Conservation (phyloP, 1,139 yeast species). For the Yamadazyma mexicana region DNA sequence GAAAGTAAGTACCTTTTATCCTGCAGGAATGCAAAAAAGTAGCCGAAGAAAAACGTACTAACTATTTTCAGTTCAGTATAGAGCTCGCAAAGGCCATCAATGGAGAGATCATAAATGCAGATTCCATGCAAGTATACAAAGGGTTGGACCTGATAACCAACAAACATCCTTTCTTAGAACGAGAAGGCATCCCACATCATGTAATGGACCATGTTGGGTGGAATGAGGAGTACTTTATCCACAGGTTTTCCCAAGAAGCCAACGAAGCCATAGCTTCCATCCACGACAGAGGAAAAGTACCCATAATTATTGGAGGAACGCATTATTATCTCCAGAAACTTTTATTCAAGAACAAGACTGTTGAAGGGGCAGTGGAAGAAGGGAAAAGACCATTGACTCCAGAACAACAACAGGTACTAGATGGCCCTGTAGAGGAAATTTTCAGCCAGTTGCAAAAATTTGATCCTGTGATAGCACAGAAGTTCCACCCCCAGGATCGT, state of each 20-base stretch:
- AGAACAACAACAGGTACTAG: conserved; percentile 50
- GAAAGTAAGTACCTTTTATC: conserved; percentile 62
- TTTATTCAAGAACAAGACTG: conserved; percentile 67
- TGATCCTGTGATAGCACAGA: conserved; percentile 75
- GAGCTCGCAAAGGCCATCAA: conserved; percentile 74
- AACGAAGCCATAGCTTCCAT: conserved; percentile 56
- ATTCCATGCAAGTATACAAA: conserved; percentile 92
- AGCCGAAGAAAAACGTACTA: conserved; percentile 2
- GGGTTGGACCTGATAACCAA: conserved; percentile 79
- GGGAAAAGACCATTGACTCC: conserved; percentile 23
- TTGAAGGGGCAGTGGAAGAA: conserved; percentile 25
- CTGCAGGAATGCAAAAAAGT: too few species aligned
- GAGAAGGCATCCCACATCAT: conserved; percentile 78
- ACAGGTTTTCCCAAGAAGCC: conserved; percentile 77
- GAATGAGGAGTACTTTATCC: conserved; percentile 83
- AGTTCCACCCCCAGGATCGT: conserved; percentile 89
- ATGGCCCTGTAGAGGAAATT: conserved; percentile 55
- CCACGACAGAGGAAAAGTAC: conserved; percentile 69
- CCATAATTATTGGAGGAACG: conserved; percentile 94
- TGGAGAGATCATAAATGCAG: conserved; percentile 94
- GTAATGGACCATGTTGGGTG: conserved; percentile 81
- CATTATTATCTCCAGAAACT: conserved; percentile 86
- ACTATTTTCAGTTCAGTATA: conserved; percentile 51
- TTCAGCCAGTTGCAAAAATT: conserved; percentile 46
- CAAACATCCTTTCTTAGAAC: conserved; percentile 80